A percentile compares a stretch with the other conserved stretches of the same genome.
Evolutionary conservation across 23 red algal species (phyloP).

Genomic region (Cyanidiococcus yangmingshanensis): DNA sequence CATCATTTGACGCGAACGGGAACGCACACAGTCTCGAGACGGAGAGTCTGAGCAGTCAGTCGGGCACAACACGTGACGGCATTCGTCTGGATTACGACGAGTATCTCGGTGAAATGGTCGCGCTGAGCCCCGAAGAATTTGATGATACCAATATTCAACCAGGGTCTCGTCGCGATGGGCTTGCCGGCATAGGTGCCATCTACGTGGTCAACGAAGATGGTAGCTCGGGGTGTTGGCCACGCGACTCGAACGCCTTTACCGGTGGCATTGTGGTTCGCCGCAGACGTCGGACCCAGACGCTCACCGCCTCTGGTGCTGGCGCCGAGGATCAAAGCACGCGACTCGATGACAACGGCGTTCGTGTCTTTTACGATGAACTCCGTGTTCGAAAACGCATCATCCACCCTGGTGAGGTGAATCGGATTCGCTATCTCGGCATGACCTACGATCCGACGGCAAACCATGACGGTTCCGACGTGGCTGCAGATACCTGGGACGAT

Average conservation of each 20-base stretch:
- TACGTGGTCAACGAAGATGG: conserved; percentile 22
- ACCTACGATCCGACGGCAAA: conserved; percentile 22
- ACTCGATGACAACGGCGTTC: conserved; percentile 29
- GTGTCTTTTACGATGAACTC: conserved; percentile 40
- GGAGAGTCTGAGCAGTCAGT: conserved; percentile 1
- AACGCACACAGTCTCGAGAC: background rate
- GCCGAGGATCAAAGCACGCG: background rate
- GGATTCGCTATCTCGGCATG: conserved; percentile 32
- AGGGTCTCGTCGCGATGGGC: background rate
- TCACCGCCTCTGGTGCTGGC: background rate
- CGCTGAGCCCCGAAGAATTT: background rate
- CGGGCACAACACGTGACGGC: background rate
- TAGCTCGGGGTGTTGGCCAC: conserved; percentile 3
- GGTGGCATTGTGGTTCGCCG: background rate
- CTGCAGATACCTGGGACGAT: background rate
- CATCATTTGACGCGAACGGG: background rate
- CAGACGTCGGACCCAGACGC: background rate
- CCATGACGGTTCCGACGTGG: background rate
- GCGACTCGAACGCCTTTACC: conserved; percentile 7
- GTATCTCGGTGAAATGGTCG: background rate
- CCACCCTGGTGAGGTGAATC: conserved; percentile 86
- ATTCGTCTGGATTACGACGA: background rate
- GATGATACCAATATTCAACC: background rate
- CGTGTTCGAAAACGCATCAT: conserved; percentile 55
- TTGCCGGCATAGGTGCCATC: background rate